Evolutionary conservation across 352 stramenopile genomes (phyloP), one percentile per base, ranked within the genome.

Genomic region (Globisporangium ultimum): DNA sequence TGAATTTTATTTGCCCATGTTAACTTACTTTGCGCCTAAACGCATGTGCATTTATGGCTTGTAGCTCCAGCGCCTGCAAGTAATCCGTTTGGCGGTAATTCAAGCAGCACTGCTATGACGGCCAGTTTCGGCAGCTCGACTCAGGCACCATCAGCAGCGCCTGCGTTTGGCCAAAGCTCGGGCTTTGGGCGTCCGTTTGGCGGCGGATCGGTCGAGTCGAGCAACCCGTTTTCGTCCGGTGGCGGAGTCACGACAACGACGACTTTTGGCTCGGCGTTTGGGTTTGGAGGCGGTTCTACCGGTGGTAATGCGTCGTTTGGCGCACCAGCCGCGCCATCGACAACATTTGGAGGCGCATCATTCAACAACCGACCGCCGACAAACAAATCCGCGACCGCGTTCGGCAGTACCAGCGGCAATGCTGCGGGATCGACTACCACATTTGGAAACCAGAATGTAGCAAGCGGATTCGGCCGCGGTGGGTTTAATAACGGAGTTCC

Each of bases 81-180:
- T 36, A 56, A 63, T 18, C 48, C 49, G 20, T 56, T 56, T 28
- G 38, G 32, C 1, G 18, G 34, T 34, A 47, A 57, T 18, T 51
- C 18, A 28, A 46, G 41, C 34, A 38, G 28, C 54, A 20, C 53
- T 55, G 53, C 20, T 21, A 13, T 50, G 9, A 43, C 43, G 11
- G 79, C 76, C 18, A 60, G 63, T 9, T 83, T 83, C 45, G 68
- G 76, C 53, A 20, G 57, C n/a, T 51, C 45, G 32, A 15, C 32
- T 22, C 28, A 22, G 40, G 46, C 28, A 21, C 24, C 58, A 42
- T 45, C 49, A 0, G 41, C 58, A 8, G 55, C 64, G 32, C 74
- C 72, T 17, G 55, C 61, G 40, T 83, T 83, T 43, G 74, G 74
- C 21, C 71, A 74, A 51, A 70, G 66, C 22, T 45, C 42, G 4